Percentiles rank a stretch among this genome's conserved stretches.
phyloP scores from a whole-genome alignment of 1,284 basidiomycete species.

The Boletus albobrunnescens region DNA sequence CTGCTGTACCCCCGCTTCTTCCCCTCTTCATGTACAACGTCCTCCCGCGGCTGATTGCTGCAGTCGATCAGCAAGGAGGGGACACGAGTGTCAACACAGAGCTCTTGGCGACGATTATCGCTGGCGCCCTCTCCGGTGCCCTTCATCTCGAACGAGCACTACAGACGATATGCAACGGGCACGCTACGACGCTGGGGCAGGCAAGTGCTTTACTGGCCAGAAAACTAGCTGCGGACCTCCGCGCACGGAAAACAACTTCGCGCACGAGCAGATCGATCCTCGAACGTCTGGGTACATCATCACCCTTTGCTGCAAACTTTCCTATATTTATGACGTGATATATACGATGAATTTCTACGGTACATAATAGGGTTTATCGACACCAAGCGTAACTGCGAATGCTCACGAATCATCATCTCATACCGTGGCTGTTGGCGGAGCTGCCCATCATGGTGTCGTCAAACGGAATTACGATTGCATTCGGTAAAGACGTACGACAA shows the following conservation, averaged over 20 bases:
- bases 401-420: too few relatives aligned
- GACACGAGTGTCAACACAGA: conserved; percentile 58
- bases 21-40: conserved; percentile 67
- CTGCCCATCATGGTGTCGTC: conserved; percentile 27
- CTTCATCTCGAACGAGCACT: conserved; percentile 68
- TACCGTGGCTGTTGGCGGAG: conserved; percentile 47
- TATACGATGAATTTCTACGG: conserved; percentile 5
- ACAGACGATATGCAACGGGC: conserved; percentile 48
- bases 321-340: conserved; percentile 54
- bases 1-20: conserved; percentile 56
- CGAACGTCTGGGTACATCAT: conserved; percentile 57
- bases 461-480: background rate
- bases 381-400: background rate
- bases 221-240: conserved; percentile 55
- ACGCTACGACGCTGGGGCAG: conserved; percentile 51
- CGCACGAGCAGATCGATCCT: conserved; percentile 49
- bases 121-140: conserved; percentile 59
- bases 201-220: conserved; percentile 59
- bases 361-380: background rate
- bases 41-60: conserved; percentile 53
- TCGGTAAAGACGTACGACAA: conserved; percentile 58
- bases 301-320: conserved; percentile 67
- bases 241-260: conserved; percentile 45
- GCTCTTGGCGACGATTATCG: conserved; percentile 56
- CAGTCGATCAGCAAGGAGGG: conserved; percentile 50